Percentiles rank a stretch among this genome's conserved stretches.
These are phyloP conservation scores for Fusarium hostae DNA, from an alignment of 2,329 filamentous ascomycete species.

Conservation along the genomic window DNA sequence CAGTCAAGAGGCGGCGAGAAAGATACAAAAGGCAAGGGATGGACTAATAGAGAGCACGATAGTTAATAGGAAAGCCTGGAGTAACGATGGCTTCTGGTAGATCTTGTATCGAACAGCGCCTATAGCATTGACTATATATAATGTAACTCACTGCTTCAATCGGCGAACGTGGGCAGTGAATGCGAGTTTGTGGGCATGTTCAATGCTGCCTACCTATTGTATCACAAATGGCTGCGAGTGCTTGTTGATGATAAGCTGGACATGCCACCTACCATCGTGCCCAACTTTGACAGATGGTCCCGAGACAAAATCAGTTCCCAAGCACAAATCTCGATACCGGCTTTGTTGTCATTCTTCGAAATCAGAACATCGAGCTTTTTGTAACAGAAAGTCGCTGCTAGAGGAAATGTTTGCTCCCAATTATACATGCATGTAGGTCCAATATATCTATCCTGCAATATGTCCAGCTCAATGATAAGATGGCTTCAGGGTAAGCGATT, in stretches of 20 bases:
- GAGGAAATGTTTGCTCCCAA: too few species aligned
- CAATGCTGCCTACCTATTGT: fast-evolving
- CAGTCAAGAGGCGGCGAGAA: slow-evolving; percentile 67
- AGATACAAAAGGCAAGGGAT: slow-evolving; percentile 60
- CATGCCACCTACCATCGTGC: not conserved
- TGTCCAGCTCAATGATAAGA: not conserved
- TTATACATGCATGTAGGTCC: too few species aligned
- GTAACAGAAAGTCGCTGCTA: fast-evolving
- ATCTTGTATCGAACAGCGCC: not conserved
- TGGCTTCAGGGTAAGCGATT: not conserved
- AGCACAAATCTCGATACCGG: not conserved
- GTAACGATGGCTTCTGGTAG: slow-evolving; percentile 39
- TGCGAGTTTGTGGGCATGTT: not conserved
- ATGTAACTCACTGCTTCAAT: not conserved
- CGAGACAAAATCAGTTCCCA: not conserved
- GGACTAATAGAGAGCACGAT: slow-evolving; percentile 46
- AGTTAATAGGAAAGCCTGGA: slow-evolving; percentile 26
- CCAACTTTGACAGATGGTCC: fast-evolving
- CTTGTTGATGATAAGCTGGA: not conserved
- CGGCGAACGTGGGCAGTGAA: not conserved
- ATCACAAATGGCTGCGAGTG: too few species aligned
- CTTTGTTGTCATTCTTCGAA: not conserved
- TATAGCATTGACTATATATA: not conserved
- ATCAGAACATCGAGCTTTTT: too few species aligned
- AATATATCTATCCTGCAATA: too few species aligned